phyloP scores from a whole-genome alignment of 2,329 filamentous ascomycete species.

The Fusarium armeniacum region DNA sequence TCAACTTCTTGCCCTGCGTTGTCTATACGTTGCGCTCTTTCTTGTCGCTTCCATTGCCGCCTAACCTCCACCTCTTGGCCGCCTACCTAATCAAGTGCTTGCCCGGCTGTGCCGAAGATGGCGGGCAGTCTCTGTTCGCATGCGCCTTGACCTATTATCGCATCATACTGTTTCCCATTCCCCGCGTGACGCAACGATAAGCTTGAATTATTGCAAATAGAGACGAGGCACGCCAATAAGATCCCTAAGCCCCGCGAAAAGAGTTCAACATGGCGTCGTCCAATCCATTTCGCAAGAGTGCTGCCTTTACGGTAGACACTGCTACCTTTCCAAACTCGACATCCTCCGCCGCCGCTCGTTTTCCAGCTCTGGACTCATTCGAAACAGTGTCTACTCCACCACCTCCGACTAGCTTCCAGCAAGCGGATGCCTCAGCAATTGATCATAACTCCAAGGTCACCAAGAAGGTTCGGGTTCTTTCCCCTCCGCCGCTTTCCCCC shows the following conservation, averaged over 20 bases:
- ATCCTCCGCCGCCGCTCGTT: slow-evolving; percentile 37
- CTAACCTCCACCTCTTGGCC: slow-evolving; percentile 30
- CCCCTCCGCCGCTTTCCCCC: slow-evolving; percentile 72
- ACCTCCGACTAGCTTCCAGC: slow-evolving; percentile 48
- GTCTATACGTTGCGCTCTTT: slow-evolving; percentile 27
- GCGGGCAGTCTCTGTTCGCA: slow-evolving; percentile 47
- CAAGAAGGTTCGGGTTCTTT: slow-evolving; percentile 77
- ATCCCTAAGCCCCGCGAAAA: slow-evolving; percentile 21
- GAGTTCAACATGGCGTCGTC: slow-evolving; percentile 55
- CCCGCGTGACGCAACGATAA: slow-evolving; percentile 28
- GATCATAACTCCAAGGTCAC: slow-evolving; percentile 65
- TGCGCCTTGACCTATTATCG: slow-evolving; percentile 47
- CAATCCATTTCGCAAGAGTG: slow-evolving; percentile 67
- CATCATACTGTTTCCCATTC: slow-evolving; percentile 30
- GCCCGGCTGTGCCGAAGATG: slow-evolving; percentile 52
- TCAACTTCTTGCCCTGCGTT: slow-evolving; percentile 12
- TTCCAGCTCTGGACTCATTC: slow-evolving; percentile 51
- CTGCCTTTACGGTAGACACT: slow-evolving; percentile 42
- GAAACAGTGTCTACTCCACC: slow-evolving; percentile 49
- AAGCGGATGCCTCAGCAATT: slow-evolving; percentile 52
- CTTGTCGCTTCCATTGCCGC: slow-evolving; percentile 31
- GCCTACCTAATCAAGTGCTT: slow-evolving; percentile 33
- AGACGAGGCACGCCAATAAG: slow-evolving; percentile 26
- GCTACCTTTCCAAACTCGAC: slow-evolving; percentile 24
- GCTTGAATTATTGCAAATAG: slow-evolving; percentile 27